phyloP scores from a whole-genome alignment of 129 eudicot genomes.

The Flaveria robusta region DNA sequence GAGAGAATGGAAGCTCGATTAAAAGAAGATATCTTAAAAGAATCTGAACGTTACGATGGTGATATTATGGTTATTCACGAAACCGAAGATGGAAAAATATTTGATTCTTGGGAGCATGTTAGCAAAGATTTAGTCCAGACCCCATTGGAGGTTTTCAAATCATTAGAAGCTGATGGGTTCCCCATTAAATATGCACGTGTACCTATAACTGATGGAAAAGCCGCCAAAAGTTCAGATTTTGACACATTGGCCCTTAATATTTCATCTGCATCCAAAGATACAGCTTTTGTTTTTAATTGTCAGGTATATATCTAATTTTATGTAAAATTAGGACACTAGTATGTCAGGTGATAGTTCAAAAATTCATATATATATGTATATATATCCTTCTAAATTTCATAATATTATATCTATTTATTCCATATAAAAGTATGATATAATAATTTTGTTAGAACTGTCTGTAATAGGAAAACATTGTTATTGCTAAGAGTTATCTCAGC shows the following conservation, averaged over 20 bases:
- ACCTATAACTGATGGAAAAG: slow-evolving; percentile 97
- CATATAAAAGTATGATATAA: neutral
- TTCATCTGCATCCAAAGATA: slow-evolving; percentile 78
- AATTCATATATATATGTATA: neutral
- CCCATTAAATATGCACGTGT: slow-evolving; percentile 93
- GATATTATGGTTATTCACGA: slow-evolving; percentile 96
- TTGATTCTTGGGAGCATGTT: slow-evolving; percentile 90
- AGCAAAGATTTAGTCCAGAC: slow-evolving; percentile 66
- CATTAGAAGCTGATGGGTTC: slow-evolving; percentile 70
- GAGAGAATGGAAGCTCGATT: slow-evolving; percentile 93
- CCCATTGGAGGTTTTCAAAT: slow-evolving; percentile 82
- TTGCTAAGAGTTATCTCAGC: neutral
- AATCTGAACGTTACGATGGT: slow-evolving; percentile 75
- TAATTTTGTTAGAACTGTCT: neutral
- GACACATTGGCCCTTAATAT: slow-evolving; percentile 77
- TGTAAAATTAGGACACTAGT: neutral
- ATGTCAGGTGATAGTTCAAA: slow-evolving; percentile 1
- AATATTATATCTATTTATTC: neutral
- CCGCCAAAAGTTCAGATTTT: slow-evolving; percentile 95
- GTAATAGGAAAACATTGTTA: neutral
- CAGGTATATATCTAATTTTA: slow-evolving; percentile 55
- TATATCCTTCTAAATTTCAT: neutral
- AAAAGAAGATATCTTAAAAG: slow-evolving; percentile 84
- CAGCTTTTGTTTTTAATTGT: slow-evolving; percentile 91
- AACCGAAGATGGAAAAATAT: slow-evolving; percentile 77